Conservation (phyloP, 2,329 filamentous ascomycete genomes). For the Exophiala sp. region DNA sequence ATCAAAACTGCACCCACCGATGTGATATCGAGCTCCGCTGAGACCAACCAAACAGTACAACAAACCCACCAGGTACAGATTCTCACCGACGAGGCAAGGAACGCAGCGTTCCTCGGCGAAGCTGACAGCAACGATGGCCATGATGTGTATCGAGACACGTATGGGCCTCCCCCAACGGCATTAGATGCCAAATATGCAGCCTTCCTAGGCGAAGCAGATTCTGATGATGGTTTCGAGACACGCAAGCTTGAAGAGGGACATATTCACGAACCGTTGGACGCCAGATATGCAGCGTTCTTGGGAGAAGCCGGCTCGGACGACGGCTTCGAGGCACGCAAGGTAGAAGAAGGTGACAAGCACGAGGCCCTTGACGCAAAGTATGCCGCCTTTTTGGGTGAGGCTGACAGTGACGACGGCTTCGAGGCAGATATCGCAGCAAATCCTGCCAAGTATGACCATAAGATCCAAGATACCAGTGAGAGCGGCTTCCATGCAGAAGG, state of each 20-base stretch:
- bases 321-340: slow-evolving; percentile 16
- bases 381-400: slow-evolving; percentile 21
- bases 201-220: slow-evolving; percentile 18
- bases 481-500: slow-evolving; percentile 22
- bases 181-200: slow-evolving; percentile 21
- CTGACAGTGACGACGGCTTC: slow-evolving; percentile 24
- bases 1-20: slow-evolving; percentile 3
- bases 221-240: slow-evolving; percentile 10
- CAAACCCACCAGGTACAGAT: neutral
- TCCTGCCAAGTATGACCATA: slow-evolving; percentile 22
- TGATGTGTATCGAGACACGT: slow-evolving; percentile 12
- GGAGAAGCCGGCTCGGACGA: slow-evolving; percentile 23
- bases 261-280: slow-evolving; percentile 3
- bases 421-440: slow-evolving; percentile 22
- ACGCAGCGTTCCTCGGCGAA: slow-evolving; percentile 25
- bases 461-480: slow-evolving; percentile 20
- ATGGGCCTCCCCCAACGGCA: slow-evolving; percentile 12
- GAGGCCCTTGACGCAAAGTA: slow-evolving; percentile 15
- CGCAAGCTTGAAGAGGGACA: slow-evolving; percentile 5
- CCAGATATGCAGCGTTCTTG: slow-evolving; percentile 10
- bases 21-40: slow-evolving; percentile 4
- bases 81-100: slow-evolving; percentile 3
- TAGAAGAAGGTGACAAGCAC: slow-evolving; percentile 15
- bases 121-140: slow-evolving; percentile 25
- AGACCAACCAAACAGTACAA: slow-evolving; percentile 4